Conservation (phyloP, 2,329 filamentous ascomycete genomes). For the Fusarium haematococcum region DNA sequence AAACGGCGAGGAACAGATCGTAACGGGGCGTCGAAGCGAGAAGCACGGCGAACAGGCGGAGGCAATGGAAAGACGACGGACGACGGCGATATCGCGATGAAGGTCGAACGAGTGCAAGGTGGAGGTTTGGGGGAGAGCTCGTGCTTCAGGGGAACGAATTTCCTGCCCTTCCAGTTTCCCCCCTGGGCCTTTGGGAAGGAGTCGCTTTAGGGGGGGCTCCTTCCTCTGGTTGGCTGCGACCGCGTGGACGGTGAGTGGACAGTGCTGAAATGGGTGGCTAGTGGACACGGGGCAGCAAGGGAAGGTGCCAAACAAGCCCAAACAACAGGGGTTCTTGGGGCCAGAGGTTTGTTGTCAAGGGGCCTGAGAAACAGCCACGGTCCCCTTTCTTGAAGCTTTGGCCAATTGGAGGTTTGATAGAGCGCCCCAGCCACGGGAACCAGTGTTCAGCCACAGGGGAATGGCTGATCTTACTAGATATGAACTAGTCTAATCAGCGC, state of each 20-base stretch:
- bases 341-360: conserved; percentile 26
- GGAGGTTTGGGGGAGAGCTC: conserved; percentile 46
- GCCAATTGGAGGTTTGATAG: conserved; percentile 15
- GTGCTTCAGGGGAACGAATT: conserved; percentile 53
- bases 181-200: conserved; percentile 39
- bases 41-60: conserved; percentile 33
- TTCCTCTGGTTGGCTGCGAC: conserved; percentile 47
- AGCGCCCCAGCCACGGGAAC: conserved; percentile 27
- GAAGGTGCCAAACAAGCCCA: conserved; percentile 38
- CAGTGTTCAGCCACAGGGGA: conserved; percentile 28
- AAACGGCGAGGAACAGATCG: conserved; percentile 12
- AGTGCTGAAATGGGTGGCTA: conserved; percentile 38
- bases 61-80: conserved; percentile 36
- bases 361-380: conserved; percentile 34
- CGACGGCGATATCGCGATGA: conserved; percentile 42
- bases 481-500: conserved; percentile 23
- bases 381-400: conserved; percentile 35
- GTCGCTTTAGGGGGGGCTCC: conserved; percentile 39
- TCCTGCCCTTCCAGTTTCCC: conserved; percentile 43
- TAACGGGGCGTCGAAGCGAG: conserved; percentile 16
- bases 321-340: conserved; percentile 19
- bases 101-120: conserved; percentile 46
- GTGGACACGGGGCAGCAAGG: conserved; percentile 46
- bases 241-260: conserved; percentile 41
- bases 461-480: conserved; percentile 27